These are phyloP conservation scores for Cicer cuneatum DNA, from an alignment of 306 rosid genomes.

Conservation along the genomic window DNA sequence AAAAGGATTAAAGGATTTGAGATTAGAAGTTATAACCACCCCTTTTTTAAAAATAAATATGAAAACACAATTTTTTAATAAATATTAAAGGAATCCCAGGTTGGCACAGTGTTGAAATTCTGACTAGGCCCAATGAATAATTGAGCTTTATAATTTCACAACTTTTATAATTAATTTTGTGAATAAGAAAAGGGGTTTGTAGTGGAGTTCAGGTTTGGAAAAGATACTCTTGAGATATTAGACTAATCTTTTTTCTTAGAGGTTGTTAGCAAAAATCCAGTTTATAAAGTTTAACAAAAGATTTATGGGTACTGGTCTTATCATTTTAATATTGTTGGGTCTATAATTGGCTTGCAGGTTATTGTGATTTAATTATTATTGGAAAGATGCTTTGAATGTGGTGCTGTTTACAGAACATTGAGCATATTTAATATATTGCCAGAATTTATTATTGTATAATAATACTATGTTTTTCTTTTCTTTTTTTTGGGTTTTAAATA, in stretches of 20 bases:
- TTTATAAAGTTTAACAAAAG: constrained; percentile 60
- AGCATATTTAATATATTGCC: constrained; percentile 34
- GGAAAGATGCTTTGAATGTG: constrained; percentile 89
- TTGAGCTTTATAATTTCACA: constrained; percentile 57
- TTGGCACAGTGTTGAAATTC: constrained; percentile 86
- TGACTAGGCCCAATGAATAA: constrained; percentile 88
- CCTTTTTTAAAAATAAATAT: constrained; percentile 34
- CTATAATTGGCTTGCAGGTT: constrained; percentile 71
- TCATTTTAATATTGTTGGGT: constrained; percentile 52
- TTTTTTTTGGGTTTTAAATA: background rate
- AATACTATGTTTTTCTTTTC: constrained; percentile 5
- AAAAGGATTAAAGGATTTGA: constrained; percentile 40
- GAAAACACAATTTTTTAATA: background rate
- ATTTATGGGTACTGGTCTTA: constrained; percentile 55
- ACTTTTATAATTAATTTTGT: constrained; percentile 50
- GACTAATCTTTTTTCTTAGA: constrained; percentile 44
- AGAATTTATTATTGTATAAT: constrained; percentile 33
- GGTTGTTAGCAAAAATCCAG: constrained; percentile 73
- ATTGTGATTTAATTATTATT: constrained; percentile 58
- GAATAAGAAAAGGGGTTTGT: constrained; percentile 48
- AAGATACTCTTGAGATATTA: constrained; percentile 60
- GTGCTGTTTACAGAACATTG: constrained; percentile 57
- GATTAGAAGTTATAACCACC: constrained; percentile 59
- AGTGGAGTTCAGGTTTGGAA: constrained; percentile 91
- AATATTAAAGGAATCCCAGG: constrained; percentile 72